Evolutionary conservation across 2,329 filamentous ascomycete genomes (phyloP).

Genomic region (Lizonia empirigonia): DNA sequence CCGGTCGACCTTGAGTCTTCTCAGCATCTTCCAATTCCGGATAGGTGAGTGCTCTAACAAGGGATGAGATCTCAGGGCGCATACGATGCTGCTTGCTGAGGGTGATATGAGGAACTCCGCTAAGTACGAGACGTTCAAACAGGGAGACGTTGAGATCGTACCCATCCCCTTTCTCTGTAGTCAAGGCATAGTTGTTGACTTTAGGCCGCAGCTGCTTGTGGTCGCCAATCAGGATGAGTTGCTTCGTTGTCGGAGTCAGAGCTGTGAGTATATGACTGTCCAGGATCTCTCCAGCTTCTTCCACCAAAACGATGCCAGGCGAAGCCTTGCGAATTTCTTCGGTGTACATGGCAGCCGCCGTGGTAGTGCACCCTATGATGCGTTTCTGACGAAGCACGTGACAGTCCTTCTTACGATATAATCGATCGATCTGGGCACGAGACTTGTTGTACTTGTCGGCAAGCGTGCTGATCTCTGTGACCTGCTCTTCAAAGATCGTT

Average conservation of each 20-base stretch:
- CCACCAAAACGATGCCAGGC: slow-evolving; percentile 68
- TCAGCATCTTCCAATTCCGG: slow-evolving; percentile 63
- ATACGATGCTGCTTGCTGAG: slow-evolving; percentile 71
- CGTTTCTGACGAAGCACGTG: slow-evolving; percentile 57
- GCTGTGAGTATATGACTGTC: slow-evolving; percentile 71
- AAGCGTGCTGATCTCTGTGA: slow-evolving; percentile 49
- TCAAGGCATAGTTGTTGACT: slow-evolving; percentile 64
- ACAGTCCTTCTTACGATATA: slow-evolving; percentile 34
- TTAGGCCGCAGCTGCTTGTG: slow-evolving; percentile 76
- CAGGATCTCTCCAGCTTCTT: slow-evolving; percentile 76
- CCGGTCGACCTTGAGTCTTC: slow-evolving; percentile 55
- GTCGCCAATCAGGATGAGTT: slow-evolving; percentile 73
- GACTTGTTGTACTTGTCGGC: slow-evolving; percentile 52
- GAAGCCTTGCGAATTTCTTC: slow-evolving; percentile 59
- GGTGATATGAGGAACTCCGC: slow-evolving; percentile 60
- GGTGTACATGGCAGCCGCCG: slow-evolving; percentile 67
- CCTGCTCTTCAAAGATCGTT: slow-evolving; percentile 56
- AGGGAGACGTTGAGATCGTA: slow-evolving; percentile 71
- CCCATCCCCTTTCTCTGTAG: slow-evolving; percentile 67
- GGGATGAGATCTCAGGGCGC: slow-evolving; percentile 67
- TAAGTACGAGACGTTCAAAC: slow-evolving; percentile 69
- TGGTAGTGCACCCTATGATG: slow-evolving; percentile 75
- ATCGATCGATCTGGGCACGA: slow-evolving; percentile 48
- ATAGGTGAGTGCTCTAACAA: slow-evolving; percentile 66
- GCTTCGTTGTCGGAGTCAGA: slow-evolving; percentile 60